These are phyloP conservation scores for Nigrospora sphaerica DNA, from an alignment of 2,329 filamentous ascomycete genomes.

Conservation along the genomic window DNA sequence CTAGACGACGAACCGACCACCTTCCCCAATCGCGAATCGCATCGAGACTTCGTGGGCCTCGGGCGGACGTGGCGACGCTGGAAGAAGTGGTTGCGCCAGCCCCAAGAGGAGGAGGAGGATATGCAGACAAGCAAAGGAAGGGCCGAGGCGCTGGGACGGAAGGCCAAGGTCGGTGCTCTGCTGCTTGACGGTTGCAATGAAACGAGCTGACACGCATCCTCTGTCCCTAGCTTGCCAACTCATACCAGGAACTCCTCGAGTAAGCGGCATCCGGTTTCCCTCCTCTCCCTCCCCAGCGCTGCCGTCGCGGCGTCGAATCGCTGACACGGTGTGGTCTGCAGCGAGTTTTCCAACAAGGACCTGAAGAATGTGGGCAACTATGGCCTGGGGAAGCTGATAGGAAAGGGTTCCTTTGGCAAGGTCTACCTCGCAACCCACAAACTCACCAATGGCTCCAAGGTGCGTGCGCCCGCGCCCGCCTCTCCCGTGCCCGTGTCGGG, in stretches of 20 bases:
- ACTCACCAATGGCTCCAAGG: constrained; percentile 97
- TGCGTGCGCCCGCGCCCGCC: constrained; percentile 28
- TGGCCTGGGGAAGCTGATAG: constrained; percentile 81
- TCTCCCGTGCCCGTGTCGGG: background rate
- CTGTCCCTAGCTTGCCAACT: constrained; percentile 73
- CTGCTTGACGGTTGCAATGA: constrained; percentile 5
- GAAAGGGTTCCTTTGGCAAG: constrained; percentile 97
- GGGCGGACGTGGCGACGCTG: constrained; percentile 2
- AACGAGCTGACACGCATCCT: background rate
- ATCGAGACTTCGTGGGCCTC: background rate
- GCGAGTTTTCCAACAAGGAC: constrained; percentile 90
- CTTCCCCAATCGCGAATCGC: too few species aligned
- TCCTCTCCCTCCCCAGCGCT: background rate
- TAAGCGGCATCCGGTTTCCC: constrained; percentile 39
- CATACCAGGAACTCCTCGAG: constrained; percentile 94
- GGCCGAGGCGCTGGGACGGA: constrained; percentile 35
- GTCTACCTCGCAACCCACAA: constrained; percentile 95
- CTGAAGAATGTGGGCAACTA: constrained; percentile 94
- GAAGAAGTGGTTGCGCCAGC: constrained; percentile 4
- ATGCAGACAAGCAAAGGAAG: constrained; percentile 35
- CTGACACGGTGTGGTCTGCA: constrained; percentile 27
- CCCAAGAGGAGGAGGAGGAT: constrained; percentile 9
- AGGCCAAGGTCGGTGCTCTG: constrained; percentile 22
- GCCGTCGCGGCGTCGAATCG: constrained; percentile 5
- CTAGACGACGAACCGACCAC: too few species aligned